Evolutionary conservation across 176 grass and related monocot species (phyloP).

Genomic region (Bonia amplexicaulis): DNA sequence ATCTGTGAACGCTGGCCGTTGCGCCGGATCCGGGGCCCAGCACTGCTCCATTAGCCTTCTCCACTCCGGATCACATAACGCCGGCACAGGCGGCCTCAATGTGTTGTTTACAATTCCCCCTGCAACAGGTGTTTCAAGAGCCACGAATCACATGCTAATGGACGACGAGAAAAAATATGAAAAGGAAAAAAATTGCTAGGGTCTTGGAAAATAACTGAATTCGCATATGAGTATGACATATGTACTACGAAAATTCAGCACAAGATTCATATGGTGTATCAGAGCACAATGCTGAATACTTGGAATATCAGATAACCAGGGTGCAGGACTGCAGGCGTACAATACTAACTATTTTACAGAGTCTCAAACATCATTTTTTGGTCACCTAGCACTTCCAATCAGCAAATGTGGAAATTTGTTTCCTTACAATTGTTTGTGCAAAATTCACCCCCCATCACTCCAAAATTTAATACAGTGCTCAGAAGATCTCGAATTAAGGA

Average conservation of each 20-base stretch:
- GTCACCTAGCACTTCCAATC: background rate
- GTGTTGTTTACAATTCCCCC: constrained; percentile 88
- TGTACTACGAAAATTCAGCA: background rate
- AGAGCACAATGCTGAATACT: background rate
- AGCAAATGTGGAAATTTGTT: background rate
- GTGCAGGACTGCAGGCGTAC: background rate
- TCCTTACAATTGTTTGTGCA: background rate
- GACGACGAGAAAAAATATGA: background rate
- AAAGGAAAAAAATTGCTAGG: background rate
- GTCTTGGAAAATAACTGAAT: background rate
- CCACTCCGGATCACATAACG: constrained; percentile 64
- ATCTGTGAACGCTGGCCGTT: constrained; percentile 75
- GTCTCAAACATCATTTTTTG: background rate
- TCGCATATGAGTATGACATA: background rate
- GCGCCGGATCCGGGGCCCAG: constrained; percentile 69
- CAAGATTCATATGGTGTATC: background rate
- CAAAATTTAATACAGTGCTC: background rate
- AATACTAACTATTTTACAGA: background rate
- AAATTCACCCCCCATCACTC: background rate
- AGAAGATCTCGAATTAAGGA: background rate
- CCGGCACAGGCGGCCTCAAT: constrained; percentile 62
- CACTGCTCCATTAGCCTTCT: constrained; percentile 78
- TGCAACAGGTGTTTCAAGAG: constrained; percentile 18
- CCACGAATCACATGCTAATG: background rate
- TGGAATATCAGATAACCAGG: background rate